These are phyloP conservation scores for Acrocalymma vagum DNA, from an alignment of 2,329 filamentous ascomycete genomes.

Conservation along the genomic window DNA sequence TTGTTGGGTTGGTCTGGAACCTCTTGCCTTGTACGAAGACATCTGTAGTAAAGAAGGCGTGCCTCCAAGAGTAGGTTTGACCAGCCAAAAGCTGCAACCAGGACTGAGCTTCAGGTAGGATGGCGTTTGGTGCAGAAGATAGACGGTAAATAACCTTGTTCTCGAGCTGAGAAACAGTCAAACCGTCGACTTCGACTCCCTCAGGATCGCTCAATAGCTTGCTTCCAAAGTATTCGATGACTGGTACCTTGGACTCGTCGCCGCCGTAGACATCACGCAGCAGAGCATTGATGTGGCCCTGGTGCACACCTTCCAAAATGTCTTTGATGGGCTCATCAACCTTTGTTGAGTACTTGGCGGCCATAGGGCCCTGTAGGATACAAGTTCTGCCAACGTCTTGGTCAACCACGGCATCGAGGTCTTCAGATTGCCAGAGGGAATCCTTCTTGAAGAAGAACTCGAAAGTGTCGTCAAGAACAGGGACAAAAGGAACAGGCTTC, in stretches of 20 bases:
- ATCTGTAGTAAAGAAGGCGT: constrained; percentile 92
- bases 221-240: constrained; percentile 94
- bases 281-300: constrained; percentile 83
- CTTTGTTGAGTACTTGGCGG: constrained; percentile 86
- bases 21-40: constrained; percentile 95
- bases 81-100: constrained; percentile 93
- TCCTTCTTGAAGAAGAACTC: constrained; percentile 99
- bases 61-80: constrained; percentile 86
- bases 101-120: constrained; percentile 79
- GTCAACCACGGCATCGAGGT: constrained; percentile 91
- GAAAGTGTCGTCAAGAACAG: constrained; percentile 94
- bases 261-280: constrained; percentile 81
- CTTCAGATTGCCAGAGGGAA: constrained; percentile 98
- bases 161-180: constrained; percentile 81
- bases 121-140: constrained; percentile 75
- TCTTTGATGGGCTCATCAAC: constrained; percentile 95
- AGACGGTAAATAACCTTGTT: constrained; percentile 86
- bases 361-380: constrained; percentile 94
- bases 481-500: constrained; percentile 97
- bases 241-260: constrained; percentile 77
- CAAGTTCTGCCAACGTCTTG: constrained; percentile 97
- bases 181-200: constrained; percentile 76
- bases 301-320: constrained; percentile 90
- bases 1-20: constrained; percentile 96
- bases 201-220: constrained; percentile 78